These are phyloP conservation scores for Pythium brachiatum DNA, from an alignment of 352 stramenopile species.

Conservation along the genomic window DNA sequence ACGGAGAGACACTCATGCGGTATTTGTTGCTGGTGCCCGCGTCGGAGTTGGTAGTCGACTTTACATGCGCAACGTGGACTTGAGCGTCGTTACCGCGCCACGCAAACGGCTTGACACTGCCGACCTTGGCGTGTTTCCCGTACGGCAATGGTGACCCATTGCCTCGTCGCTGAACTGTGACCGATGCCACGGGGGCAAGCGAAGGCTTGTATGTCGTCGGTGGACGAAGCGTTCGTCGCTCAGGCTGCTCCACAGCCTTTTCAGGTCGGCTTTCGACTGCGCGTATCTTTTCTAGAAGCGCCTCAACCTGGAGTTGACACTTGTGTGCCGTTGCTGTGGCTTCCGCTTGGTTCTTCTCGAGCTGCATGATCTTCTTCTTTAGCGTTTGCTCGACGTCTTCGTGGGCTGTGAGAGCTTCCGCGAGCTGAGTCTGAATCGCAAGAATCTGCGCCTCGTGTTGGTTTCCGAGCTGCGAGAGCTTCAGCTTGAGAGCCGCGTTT, in stretches of 20 bases:
- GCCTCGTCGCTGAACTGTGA: not conserved
- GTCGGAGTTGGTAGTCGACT: not conserved
- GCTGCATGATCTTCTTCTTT: constrained; percentile 17
- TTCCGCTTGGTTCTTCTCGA: constrained; percentile 13
- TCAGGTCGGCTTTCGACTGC: constrained; percentile 8
- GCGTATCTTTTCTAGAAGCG: not conserved
- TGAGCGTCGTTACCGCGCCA: constrained; percentile 2
- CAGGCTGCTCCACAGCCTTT: not conserved
- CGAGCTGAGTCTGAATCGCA: constrained; percentile 5
- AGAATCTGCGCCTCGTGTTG: constrained; percentile 18
- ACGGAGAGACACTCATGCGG: not conserved
- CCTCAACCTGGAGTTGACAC: constrained; percentile 9
- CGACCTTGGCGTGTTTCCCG: not conserved
- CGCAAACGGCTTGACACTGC: constrained; percentile 12
- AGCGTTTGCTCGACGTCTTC: constrained; percentile 6
- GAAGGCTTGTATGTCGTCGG: not conserved
- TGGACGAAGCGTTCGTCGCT: not conserved
- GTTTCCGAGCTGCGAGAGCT: constrained; percentile 14
- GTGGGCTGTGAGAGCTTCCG: not conserved
- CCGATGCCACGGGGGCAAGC: not conserved
- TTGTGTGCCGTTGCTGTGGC: not conserved
- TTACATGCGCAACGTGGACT: not conserved
- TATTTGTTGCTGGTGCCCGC: not conserved
- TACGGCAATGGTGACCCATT: constrained; percentile 11
- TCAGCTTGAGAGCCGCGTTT: constrained; percentile 17